phyloP scores from a whole-genome alignment of 2,329 filamentous ascomycete genomes.

The Colletotrichum sp. region DNA sequence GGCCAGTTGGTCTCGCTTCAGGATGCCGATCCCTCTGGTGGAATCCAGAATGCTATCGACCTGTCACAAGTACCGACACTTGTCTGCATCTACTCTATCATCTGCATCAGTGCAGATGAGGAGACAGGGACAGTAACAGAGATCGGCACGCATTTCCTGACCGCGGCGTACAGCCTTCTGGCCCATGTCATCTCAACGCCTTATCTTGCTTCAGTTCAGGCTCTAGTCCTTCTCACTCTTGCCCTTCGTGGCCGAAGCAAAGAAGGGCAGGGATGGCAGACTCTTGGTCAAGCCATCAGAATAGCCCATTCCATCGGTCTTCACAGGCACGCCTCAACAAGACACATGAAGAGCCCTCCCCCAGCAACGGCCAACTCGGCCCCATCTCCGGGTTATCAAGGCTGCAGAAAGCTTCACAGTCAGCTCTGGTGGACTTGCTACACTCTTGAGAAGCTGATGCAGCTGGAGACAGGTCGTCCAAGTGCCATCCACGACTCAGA shows the following conservation, averaged over 20 bases:
- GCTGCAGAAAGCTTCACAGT: slow-evolving; percentile 48
- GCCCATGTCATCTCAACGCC: slow-evolving; percentile 23
- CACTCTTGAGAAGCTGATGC: slow-evolving; percentile 45
- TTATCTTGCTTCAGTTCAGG: slow-evolving; percentile 25
- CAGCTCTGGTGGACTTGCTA: slow-evolving; percentile 60
- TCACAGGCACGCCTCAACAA: slow-evolving; percentile 18
- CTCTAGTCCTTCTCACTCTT: slow-evolving; percentile 22
- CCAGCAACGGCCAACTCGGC: not conserved
- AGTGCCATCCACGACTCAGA: slow-evolving; percentile 22
- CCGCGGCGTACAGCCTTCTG: slow-evolving; percentile 22
- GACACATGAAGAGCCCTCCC: not conserved
- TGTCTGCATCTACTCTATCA: slow-evolving; percentile 20
- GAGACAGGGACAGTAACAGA: slow-evolving; percentile 8
- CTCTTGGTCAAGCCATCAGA: slow-evolving; percentile 26
- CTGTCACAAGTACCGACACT: slow-evolving; percentile 2
- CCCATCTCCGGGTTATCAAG: not conserved
- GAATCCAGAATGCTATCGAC: not conserved
- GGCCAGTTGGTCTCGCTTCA: not conserved
- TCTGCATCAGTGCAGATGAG: slow-evolving; percentile 25
- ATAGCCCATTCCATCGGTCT: slow-evolving; percentile 29
- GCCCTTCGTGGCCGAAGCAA: slow-evolving; percentile 22
- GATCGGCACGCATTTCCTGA: slow-evolving; percentile 14
- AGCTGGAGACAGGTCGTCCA: slow-evolving; percentile 27
- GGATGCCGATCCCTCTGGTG: not conserved
- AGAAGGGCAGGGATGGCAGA: slow-evolving; percentile 30